Base-by-base conservation (phyloP, 768 basidiomycete species). In the Suillus cothurnatus region DNA sequence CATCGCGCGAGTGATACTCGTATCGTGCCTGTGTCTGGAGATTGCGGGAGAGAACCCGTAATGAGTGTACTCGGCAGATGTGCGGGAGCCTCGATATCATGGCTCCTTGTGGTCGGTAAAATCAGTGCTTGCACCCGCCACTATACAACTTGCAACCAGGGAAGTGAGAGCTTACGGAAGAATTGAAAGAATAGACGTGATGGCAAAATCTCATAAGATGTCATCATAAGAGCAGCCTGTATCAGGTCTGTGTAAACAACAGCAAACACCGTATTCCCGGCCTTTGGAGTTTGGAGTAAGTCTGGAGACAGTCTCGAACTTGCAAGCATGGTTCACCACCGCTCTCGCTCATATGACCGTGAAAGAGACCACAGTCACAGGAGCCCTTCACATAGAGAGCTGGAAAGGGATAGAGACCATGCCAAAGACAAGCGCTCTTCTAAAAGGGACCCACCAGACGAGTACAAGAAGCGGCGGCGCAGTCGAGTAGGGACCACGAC, bases 21-120 rank as follows among this genome's bases (percentile, higher is more conserved):
- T 81, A 82, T 15, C 84, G 80, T 12, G 87, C 81, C 72, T 90
- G 88, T 19, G 89, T 89, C 63, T 85, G 84, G 26, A 90, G 68
- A 64, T 67, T 73, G 41, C 84, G 79, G 57, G 70, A 64, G 34
- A 74, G 72, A 28, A 71, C 67, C 50, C 63, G 74, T 56, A 76
- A 71, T 59, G 71, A 68, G 61, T 55, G 53, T 14, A 55, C 61
- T 62, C 71, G 75, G 69, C 72, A 72, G 67, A 67, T 55, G 58
- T 68, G 62, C 64, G 66, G 68, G 34, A 65, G 68, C 49, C 71
- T n/a, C 34, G 67, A 64, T 61, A 68, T 57, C 75, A 75, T 77
- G 26, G 28, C 11, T 21, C 11, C 26, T 41, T 21, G 21, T 23
- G 8, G n/a, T 57, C 15, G 23, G 34, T 2, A 38, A 19, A 21